Base-by-base conservation (phyloP, 306 rosid species). In the Corylus heterophylla region DNA sequence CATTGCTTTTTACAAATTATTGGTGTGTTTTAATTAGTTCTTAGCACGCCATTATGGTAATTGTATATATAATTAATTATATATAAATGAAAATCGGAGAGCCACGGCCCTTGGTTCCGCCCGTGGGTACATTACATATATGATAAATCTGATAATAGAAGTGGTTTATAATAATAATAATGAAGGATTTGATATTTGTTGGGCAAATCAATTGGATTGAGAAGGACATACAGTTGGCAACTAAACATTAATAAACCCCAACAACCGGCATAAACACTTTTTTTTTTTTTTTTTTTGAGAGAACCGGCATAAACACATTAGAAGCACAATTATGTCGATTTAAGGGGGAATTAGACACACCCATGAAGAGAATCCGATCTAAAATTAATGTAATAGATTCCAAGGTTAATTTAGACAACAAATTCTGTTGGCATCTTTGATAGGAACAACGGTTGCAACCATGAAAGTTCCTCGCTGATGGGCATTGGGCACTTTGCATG, bases 221-320 rank as follows among this genome's bases (percentile, higher is more conserved):
- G 52, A 71, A 55, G 51, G 78, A 52, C 14, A 72, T 71, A 79
- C 56, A 56, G 29, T 76, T 80, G 84, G 84, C 84, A 84, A 63
- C 49, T 39, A 74, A 54, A 75, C 76, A 48, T 8, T 12, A 44
- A 29, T 12, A 76, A 84, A 77, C 77, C 80, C 75, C 74, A 80
- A 80, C 87, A 76, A 50, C 83, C 80, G 77, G 77, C 82, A 79
- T 79, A 64, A 76, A 54, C 70, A 67, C 80, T 76, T 66, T 63
- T 22, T 22, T 22, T 22, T 22, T 22, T 22, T 22, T 22, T 22
- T 22, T 22, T 22, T 22, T 22, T 22, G 0, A 22, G 25, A 22
- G 25, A 76, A 50, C 83, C 80, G 77, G 77, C 82, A 79, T 79
- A 64, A 76, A 54, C 70, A 67, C 80, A 80, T 66, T 71, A 44